These are phyloP conservation scores for Oryza nivara DNA, from an alignment of 176 grass and related monocot species.

Conservation along the genomic window DNA sequence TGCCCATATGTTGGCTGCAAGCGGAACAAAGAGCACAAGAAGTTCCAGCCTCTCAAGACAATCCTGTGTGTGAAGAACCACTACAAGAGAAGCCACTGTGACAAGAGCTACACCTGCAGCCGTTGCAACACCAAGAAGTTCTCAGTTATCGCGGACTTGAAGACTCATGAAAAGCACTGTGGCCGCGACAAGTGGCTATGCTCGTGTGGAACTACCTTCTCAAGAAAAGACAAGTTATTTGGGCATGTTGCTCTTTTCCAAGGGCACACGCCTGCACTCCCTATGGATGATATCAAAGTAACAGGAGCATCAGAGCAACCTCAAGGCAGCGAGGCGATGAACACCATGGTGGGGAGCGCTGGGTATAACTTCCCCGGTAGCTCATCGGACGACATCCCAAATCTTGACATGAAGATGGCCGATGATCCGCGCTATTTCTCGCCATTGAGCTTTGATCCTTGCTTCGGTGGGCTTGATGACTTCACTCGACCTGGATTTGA, in stretches of 20 bases:
- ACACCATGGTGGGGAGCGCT: constrained; percentile 40
- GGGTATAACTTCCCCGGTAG: constrained; percentile 45
- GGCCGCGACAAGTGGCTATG: constrained; percentile 89
- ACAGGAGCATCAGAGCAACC: constrained; percentile 48
- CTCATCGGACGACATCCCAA: constrained; percentile 54
- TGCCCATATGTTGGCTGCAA: constrained; percentile 92
- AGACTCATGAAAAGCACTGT: constrained; percentile 94
- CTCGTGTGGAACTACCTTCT: constrained; percentile 85
- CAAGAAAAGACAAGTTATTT: constrained; percentile 88
- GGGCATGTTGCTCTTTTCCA: constrained; percentile 88
- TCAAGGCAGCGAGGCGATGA: constrained; percentile 44
- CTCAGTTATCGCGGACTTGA: constrained; percentile 77
- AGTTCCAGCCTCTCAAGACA: constrained; percentile 91
- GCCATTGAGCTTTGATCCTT: constrained; percentile 66
- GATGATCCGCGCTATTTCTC: constrained; percentile 70
- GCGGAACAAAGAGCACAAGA: constrained; percentile 92
- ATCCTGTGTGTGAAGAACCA: constrained; percentile 95
- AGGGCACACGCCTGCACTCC: constrained; percentile 81
- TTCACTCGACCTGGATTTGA: constrained; percentile 65
- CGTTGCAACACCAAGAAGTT: constrained; percentile 87
- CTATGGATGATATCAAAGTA: constrained; percentile 64
- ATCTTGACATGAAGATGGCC: constrained; percentile 61
- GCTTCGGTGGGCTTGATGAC: constrained; percentile 72
- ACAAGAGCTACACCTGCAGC: constrained; percentile 96
- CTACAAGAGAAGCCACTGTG: constrained; percentile 92